A percentile compares a stretch with the other conserved stretches of the same genome.
phyloP scores from a whole-genome alignment of 2,329 filamentous ascomycete genomes.

The Acrodontium crateriforme region DNA sequence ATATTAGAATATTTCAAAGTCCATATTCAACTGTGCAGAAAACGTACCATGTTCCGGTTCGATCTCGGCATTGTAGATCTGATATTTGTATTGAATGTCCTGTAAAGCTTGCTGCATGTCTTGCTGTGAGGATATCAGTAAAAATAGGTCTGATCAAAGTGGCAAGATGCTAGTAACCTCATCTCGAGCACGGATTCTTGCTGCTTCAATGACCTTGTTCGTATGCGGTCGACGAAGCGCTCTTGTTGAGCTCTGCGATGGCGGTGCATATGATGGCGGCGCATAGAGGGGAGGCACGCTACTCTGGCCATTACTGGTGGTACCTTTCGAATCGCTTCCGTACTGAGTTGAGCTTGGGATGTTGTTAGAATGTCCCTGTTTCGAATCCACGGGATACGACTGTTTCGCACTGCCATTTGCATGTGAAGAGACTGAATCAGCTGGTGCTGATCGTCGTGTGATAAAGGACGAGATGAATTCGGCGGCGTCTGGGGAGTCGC shows the following conservation, averaged over 20 bases:
- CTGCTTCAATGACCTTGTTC: slow-evolving; percentile 28
- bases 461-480: slow-evolving; percentile 6
- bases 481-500: slow-evolving; percentile 6
- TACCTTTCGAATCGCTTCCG: background rate
- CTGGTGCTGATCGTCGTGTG: background rate
- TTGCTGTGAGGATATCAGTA: slow-evolving; percentile 17
- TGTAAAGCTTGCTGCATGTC: slow-evolving; percentile 31
- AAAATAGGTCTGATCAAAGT: background rate
- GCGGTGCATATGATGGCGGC: slow-evolving; percentile 5
- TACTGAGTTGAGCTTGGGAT: no score
- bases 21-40: no score
- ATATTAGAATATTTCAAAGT: no score
- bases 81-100: slow-evolving; percentile 25
- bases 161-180: slow-evolving; percentile 17
- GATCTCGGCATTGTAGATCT: slow-evolving; percentile 34
- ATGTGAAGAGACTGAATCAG: background rate
- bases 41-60: slow-evolving; percentile 37
- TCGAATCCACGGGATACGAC: background rate
- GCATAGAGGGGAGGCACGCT: slow-evolving; percentile 5
- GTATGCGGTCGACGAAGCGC: slow-evolving; percentile 15
- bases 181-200: slow-evolving; percentile 24
- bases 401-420: background rate
- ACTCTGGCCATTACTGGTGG: background rate
- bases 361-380: background rate
- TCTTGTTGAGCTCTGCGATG: background rate